Base-by-base conservation (phyloP, 202 grass and related monocot species). In the Musa balbisiana region DNA sequence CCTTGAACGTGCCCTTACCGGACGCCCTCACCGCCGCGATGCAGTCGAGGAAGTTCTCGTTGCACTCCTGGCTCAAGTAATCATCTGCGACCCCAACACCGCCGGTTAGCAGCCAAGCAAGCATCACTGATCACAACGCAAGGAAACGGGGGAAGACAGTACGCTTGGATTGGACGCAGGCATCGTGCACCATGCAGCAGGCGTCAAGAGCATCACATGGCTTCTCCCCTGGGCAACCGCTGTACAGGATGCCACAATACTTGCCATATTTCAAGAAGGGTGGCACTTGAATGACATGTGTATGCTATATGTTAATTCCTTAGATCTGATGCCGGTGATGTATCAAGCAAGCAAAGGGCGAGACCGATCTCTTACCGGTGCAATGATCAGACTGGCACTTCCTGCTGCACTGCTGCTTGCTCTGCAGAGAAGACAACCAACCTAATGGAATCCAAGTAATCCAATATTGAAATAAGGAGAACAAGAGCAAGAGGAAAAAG, bases 161-260 rank as follows among this genome's bases (percentile, higher is more conserved):
- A 58, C 93, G 81, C 70, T 90, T 90, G 13, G 58, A 71, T 80
- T 91, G 82, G 78, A 99, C 89, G 79, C 95, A 99, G 79, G 73
- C 55, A 78, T 99, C 95, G 80, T 99, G 95, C 79, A 77, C 72
- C 95, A 99, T 99, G 91, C 95, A 99, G 81, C 95, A 99, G 80
- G 91, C 89, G 82, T 95, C 95, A 9, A 99, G 91, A 11, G 85
- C 80, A 78, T 99, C 95, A n/a, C n/a, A n/a, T n/a, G n/a, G n/a
- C n/a, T n/a, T n/a, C n/a, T n/a, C n/a, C n/a, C n/a, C n/a, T n/a
- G 95, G 95, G 83, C 95, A 99, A 16, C 95, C 95, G 81, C 87
- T 99, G 87, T 99, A 99, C 51, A 99, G 67, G 72, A 99, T 83
- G 64, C 95, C 95, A 73, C 95, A 99, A 81, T 99, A 99, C 86